Percentiles rank a stretch among this genome's conserved stretches.
Evolutionary conservation across 2,329 filamentous ascomycete species (phyloP).

Genomic region (Zasmidium angulare): DNA sequence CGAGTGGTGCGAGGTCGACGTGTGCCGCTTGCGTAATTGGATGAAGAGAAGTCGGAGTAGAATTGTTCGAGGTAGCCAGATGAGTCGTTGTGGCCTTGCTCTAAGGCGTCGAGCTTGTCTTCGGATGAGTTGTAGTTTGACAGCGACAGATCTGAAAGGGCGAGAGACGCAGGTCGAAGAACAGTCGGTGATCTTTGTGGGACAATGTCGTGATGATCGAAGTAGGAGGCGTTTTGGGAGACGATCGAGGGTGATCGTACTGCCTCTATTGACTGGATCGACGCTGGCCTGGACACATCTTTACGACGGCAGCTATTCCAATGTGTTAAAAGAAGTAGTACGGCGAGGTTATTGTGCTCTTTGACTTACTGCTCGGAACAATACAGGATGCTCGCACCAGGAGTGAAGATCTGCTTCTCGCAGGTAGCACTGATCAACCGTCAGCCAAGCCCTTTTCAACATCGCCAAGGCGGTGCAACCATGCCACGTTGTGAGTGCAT

Average conservation of each 20-base stretch:
- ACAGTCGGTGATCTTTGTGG: slow-evolving; percentile 50
- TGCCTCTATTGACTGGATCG: slow-evolving; percentile 19
- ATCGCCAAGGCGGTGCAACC: not conserved
- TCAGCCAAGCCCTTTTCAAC: slow-evolving; percentile 8
- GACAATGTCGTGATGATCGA: slow-evolving; percentile 42
- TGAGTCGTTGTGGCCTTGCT: slow-evolving; percentile 38
- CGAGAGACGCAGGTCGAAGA: slow-evolving; percentile 35
- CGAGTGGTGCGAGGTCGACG: slow-evolving; percentile 22
- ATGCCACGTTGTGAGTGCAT: not conserved
- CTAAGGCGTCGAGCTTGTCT: slow-evolving; percentile 10
- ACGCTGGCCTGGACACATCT: slow-evolving; percentile 34
- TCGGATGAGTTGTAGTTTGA: slow-evolving; percentile 21
- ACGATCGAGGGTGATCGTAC: slow-evolving; percentile 29
- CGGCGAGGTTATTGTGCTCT: not conserved
- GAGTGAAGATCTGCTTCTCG: slow-evolving; percentile 64
- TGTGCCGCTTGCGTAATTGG: slow-evolving; percentile 21
- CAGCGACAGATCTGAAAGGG: slow-evolving; percentile 44
- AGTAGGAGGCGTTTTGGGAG: slow-evolving; percentile 24
- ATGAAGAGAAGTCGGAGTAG: slow-evolving; percentile 31
- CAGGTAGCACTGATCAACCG: slow-evolving; percentile 55
- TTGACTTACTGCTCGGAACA: slow-evolving; percentile 61
- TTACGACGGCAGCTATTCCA: slow-evolving; percentile 46
- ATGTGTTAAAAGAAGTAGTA: slow-evolving; percentile 8
- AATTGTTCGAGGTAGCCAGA: slow-evolving; percentile 45
- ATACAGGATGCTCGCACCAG: slow-evolving; percentile 61